Evolutionary conservation across 371 early-diverging fungal genomes (phyloP).

Genomic region (Mucor piriformis): DNA sequence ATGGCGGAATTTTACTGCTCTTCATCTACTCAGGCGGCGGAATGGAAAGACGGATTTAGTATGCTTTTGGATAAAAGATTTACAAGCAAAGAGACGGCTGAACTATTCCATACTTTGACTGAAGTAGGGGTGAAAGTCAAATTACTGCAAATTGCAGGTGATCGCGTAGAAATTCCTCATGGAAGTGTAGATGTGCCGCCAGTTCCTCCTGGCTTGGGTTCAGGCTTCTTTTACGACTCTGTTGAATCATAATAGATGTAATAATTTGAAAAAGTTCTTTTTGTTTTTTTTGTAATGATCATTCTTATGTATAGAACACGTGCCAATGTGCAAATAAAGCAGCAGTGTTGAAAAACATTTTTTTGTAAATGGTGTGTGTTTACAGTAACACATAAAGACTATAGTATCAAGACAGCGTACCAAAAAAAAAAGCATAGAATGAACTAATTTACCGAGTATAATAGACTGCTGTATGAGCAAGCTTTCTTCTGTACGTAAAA

Average conservation of each 20-base stretch:
- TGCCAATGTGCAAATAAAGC: too few relatives aligned
- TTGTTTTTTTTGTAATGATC: too few relatives aligned
- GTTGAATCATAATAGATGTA: slow-evolving; percentile 13
- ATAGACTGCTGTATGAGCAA: too few relatives aligned
- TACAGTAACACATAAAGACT: too few relatives aligned
- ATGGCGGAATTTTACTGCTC: slow-evolving; percentile 67
- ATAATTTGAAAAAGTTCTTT: too few relatives aligned
- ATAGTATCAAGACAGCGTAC: too few relatives aligned
- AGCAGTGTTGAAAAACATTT: too few relatives aligned
- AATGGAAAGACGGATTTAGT: slow-evolving; percentile 85
- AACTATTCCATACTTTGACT: slow-evolving; percentile 64
- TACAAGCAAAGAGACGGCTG: slow-evolving; percentile 66
- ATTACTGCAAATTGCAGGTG: slow-evolving; percentile 71
- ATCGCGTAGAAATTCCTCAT: slow-evolving; percentile 61
- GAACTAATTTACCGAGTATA: too few relatives aligned
- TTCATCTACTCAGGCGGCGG: slow-evolving; percentile 56
- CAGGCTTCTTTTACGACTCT: slow-evolving; percentile 46
- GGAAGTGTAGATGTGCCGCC: slow-evolving; percentile 48
- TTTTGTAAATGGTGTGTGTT: too few relatives aligned
- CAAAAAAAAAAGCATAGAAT: too few relatives aligned
- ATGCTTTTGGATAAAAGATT: slow-evolving; percentile 72
- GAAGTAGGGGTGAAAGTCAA: slow-evolving; percentile 70
- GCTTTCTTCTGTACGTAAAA: too few relatives aligned
- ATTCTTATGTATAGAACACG: too few relatives aligned
- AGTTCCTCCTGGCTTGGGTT: slow-evolving; percentile 43